phyloP scores from a whole-genome alignment of 2,329 filamentous ascomycete species.

The Beauveria medogensis region DNA sequence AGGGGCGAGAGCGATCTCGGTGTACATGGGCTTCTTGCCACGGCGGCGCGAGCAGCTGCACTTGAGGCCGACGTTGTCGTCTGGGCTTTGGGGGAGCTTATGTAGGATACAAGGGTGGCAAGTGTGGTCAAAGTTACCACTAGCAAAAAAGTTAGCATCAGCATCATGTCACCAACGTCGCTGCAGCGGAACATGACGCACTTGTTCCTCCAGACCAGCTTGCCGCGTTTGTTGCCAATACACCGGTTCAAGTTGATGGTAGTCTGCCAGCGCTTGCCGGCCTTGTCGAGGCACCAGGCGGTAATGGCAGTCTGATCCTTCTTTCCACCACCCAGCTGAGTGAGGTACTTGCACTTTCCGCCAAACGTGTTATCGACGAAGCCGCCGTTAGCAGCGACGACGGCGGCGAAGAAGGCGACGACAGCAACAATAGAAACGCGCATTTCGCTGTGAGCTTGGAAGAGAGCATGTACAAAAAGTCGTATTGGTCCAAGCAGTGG shows the following conservation, averaged over 20 bases:
- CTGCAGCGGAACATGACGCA: background rate
- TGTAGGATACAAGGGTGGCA: background rate
- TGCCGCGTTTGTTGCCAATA: background rate
- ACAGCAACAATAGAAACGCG: background rate
- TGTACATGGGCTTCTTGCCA: background rate
- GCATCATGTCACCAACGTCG: background rate
- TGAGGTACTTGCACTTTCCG: background rate
- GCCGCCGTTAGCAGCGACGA: background rate
- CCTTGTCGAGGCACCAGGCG: background rate
- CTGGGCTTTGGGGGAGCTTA: background rate
- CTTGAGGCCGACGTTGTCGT: background rate
- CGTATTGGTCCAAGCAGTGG: background rate
- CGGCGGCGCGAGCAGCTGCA: constrained; percentile 1
- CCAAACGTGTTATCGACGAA: background rate
- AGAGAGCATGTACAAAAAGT: background rate
- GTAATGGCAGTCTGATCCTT: background rate
- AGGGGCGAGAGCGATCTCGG: background rate
- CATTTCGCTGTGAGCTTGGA: background rate
- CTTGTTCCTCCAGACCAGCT: background rate
- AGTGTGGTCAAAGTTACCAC: constrained; percentile 2
- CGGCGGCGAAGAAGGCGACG: background rate
- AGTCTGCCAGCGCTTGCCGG: background rate
- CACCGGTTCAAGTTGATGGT: constrained; percentile 5
- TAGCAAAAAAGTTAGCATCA: background rate
- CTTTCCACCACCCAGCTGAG: background rate